Base-by-base conservation (phyloP, 805 yeast species). In the Myxozyma nipponensis region DNA sequence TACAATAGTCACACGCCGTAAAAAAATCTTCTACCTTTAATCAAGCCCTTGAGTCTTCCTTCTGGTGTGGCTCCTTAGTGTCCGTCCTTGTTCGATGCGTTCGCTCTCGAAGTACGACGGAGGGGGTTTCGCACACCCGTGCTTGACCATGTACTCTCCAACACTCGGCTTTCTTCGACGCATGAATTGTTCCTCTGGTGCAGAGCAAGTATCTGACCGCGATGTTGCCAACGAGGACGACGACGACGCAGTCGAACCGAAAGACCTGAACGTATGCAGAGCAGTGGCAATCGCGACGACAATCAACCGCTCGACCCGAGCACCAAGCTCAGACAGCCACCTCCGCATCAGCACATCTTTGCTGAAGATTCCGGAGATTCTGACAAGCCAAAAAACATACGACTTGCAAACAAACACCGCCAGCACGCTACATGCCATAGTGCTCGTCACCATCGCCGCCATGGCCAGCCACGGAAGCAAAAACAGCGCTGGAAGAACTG, bases 401-500 rank as follows among this genome's bases (percentile, higher is more conserved):
- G 6, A 13, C 15, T 35, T 35, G 38, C n/a, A 6, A 6, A n/a
- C 17, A n/a, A n/a, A 35, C 15, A 35, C 15, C 19, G 9, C 6
- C 9, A 35, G 38, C 15, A 10, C 6, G 19, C 7, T 17, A 7
- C 21, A 10, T 6, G 42, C 42, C 32, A 39, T 6, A 32, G n/a
- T 21, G n/a, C 36, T 39, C 13, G 42, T 39, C 30, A 30, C 24
- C 34, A 39, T 15, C 30, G 23, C 51, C 6, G 15, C 25, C 24
- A 25, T 25, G 19, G 19, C 17, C 26, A 18, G 32, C 36, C 36
- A 39, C 32, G 42, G 42, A 10, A 25, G 13, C 32, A 39, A 10
- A 5, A 22, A 39, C 15, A 36, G 39, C n/a, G n/a, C n/a, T 21
- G 23, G n/a, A 10, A 36, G 7, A 10, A 7, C 39, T 36, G 39